Base-by-base conservation (phyloP, 352 stramenopile species). In the Phytopythium helicoides region DNA sequence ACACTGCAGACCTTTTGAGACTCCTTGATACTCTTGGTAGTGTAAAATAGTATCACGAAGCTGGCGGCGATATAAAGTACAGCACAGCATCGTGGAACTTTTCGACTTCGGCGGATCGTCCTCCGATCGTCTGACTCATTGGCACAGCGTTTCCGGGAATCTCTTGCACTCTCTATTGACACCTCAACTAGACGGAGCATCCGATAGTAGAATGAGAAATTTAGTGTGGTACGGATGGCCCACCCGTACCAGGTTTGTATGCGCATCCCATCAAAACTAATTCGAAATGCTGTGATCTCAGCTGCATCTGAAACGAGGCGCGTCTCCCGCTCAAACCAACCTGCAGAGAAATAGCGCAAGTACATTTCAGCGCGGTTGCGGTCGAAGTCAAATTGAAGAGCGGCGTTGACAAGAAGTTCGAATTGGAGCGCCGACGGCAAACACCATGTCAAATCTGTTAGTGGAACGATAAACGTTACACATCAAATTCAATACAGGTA, bases 401-500 rank as follows among this genome's bases (percentile, higher is more conserved):
- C 52, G 31, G 42, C 56, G 26, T 55, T 59, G 1, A 56, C 9
- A 2, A 76, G 45, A 14, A 53, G 52, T 10, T 39, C n/a, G n/a
- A 12, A 72, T 62, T 0, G 59, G 62, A 26, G 61, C 66, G 6
- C 60, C 34, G 1, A 76, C 51, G 1, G 66, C 62, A 46, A 68
- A 48, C 16, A 58, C 25, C 15, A 71, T 50, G 23, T 75, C 62
- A 48, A 75, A 71, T 14, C 62, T 68, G n/a, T n/a, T n/a, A n/a
- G n/a, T n/a, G n/a, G n/a, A n/a, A n/a, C n/a, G n/a, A n/a, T n/a
- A n/a, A n/a, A n/a, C n/a, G n/a, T n/a, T n/a, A n/a, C n/a, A n/a
- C n/a, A n/a, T n/a, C n/a, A n/a, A n/a, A n/a, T n/a, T n/a, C n/a
- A n/a, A n/a, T n/a, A n/a, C n/a, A n/a, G n/a, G n/a, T 9, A 28